Evolutionary conservation across 768 basidiomycete genomes (phyloP).

Genomic region (Amanita exitialis): DNA sequence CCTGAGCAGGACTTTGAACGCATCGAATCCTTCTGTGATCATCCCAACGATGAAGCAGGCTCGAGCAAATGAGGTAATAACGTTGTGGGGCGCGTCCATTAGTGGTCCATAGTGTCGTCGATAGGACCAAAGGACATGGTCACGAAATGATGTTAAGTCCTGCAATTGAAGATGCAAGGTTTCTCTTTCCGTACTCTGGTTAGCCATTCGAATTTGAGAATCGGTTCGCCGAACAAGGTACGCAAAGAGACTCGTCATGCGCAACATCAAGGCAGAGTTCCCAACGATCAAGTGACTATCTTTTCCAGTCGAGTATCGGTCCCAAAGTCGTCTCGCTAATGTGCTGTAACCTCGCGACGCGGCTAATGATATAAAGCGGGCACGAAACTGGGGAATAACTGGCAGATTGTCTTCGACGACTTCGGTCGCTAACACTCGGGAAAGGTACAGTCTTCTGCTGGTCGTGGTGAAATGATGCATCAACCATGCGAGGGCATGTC

Average conservation of each 20-base stretch:
- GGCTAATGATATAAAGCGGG: constrained; percentile 33
- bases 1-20: constrained; percentile 33
- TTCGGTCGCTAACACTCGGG: constrained; percentile 39
- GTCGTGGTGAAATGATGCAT: constrained; percentile 31
- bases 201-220: constrained; percentile 6
- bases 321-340: constrained; percentile 47
- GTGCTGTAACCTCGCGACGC: constrained; percentile 38
- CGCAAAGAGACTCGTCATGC: constrained; percentile 40
- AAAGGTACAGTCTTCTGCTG: constrained; percentile 32
- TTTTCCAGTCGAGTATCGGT: constrained; percentile 35
- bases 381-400: constrained; percentile 35
- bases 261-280: constrained; percentile 32
- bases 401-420: constrained; percentile 29
- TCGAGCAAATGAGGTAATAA: constrained; percentile 52
- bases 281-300: constrained; percentile 32
- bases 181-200: constrained; percentile 5
- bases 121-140: constrained; percentile 36
- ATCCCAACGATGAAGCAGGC: constrained; percentile 49
- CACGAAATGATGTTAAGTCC: constrained; percentile 28
- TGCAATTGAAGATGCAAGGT: constrained; percentile 9
- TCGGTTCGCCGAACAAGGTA: constrained; percentile 16
- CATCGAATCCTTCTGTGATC: constrained; percentile 32
- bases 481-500: constrained; percentile 38
- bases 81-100: constrained; percentile 32
- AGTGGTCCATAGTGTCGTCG: constrained; percentile 34